Percentiles rank a stretch among this genome's conserved stretches.
Evolutionary conservation across 2,329 filamentous ascomycete species (phyloP).

Genomic region (Monilinia fructigena): DNA sequence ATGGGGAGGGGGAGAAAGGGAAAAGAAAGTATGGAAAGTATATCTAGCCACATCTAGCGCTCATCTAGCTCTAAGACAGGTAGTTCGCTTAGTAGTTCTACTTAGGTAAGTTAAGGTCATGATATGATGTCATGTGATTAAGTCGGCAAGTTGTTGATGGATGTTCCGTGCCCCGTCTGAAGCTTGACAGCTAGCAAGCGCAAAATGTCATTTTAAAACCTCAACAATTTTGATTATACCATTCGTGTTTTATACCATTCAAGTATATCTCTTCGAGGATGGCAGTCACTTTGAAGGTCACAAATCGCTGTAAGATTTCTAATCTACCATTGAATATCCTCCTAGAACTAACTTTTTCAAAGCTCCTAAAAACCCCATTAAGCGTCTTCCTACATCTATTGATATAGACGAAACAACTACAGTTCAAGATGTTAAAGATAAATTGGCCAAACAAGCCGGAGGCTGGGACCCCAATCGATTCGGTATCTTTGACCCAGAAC

Average conservation of each 20-base stretch:
- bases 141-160: neutral
- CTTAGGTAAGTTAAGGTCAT: no score
- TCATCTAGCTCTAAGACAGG: no score
- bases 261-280: neutral
- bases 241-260: neutral
- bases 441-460: slow-evolving; percentile 52
- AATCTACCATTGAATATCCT: neutral
- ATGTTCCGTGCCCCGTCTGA: slow-evolving; percentile 12
- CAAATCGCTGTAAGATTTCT: slow-evolving; percentile 19
- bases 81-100: no score
- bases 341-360: neutral
- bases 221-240: slow-evolving; percentile 4
- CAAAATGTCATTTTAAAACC: neutral
- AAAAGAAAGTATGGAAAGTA: neutral
- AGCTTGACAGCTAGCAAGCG: neutral
- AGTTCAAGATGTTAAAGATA: slow-evolving; percentile 59
- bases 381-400: slow-evolving; percentile 54
- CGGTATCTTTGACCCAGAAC: slow-evolving; percentile 59
- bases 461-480: slow-evolving; percentile 60
- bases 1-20: neutral
- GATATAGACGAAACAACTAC: slow-evolving; percentile 49
- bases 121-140: neutral
- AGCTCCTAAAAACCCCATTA: slow-evolving; percentile 39
- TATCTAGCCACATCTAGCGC: no score
- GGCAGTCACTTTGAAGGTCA: slow-evolving; percentile 23